A percentile compares a stretch with the other conserved stretches of the same genome.
Conservation (phyloP, 2,329 filamentous ascomycete genomes). For the Xylaria sp. region DNA sequence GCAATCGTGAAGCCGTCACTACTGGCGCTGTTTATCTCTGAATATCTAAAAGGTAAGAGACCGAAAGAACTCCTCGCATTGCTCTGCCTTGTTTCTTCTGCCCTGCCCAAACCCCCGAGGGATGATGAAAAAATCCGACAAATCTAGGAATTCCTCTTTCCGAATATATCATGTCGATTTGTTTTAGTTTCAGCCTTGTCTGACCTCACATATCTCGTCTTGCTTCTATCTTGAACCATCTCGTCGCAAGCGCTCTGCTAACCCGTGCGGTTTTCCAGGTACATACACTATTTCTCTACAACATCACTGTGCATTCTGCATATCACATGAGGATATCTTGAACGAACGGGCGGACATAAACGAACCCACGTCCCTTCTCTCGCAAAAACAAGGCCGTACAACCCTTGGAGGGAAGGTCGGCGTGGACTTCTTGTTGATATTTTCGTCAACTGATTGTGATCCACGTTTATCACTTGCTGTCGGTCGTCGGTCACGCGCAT, state of each 20-base stretch:
- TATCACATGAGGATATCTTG: conserved; percentile 55
- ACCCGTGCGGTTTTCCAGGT: conserved; percentile 37
- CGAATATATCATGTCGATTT: conserved; percentile 61
- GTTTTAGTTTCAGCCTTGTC: conserved; percentile 67
- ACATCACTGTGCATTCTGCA: conserved; percentile 16
- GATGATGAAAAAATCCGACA: conserved; percentile 57
- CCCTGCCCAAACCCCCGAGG: conserved; percentile 27
- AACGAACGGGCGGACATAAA: conserved; percentile 68
- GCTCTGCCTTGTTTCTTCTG: neutral
- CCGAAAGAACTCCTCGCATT: neutral
- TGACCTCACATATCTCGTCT: conserved; percentile 39
- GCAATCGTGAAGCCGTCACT: neutral
- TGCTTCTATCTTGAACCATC: conserved; percentile 16
- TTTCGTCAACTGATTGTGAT: conserved; percentile 57
- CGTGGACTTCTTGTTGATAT: conserved; percentile 57
- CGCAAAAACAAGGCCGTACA: conserved; percentile 57
- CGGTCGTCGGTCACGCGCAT: conserved; percentile 24
- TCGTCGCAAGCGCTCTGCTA: conserved; percentile 9
- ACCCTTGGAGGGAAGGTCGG: conserved; percentile 48
- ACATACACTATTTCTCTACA: conserved; percentile 24
- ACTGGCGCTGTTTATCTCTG: neutral
- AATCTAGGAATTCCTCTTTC: conserved; percentile 62
- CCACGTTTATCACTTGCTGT: conserved; percentile 8
- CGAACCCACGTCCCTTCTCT: conserved; percentile 46
- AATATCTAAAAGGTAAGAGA: conserved; percentile 16